Conservation (phyloP, 106 monocot species). For the Dioscorea dumetorum region DNA sequence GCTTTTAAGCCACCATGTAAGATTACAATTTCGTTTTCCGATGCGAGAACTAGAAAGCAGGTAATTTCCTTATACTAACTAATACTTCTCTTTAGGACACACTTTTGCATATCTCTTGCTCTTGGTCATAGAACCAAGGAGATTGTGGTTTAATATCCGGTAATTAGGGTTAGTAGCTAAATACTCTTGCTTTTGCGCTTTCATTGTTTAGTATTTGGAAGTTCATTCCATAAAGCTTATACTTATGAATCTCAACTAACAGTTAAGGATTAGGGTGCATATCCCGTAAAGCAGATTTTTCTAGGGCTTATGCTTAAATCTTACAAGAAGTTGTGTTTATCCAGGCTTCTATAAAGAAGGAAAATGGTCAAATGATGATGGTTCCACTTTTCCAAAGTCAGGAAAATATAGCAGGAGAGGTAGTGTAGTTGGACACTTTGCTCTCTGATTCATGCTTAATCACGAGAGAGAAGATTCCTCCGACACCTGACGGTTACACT, state of each 20-base stretch:
- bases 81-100: background rate
- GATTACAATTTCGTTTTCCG: conserved; percentile 43
- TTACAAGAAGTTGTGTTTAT: background rate
- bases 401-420: conserved; percentile 87
- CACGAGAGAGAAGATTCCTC: background rate
- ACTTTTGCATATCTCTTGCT: background rate
- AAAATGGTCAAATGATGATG: conserved; percentile 70
- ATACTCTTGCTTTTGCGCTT: background rate
- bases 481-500: background rate
- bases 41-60: conserved; percentile 55
- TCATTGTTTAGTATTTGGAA: background rate
- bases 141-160: too few species aligned
- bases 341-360: conserved; percentile 88
- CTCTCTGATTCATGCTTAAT: background rate
- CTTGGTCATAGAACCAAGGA: background rate
- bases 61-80: conserved; percentile 12
- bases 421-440: conserved; percentile 10
- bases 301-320: background rate
- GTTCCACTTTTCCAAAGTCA: conserved; percentile 89
- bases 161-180: background rate
- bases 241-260: background rate
- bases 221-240: background rate
- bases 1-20: conserved; percentile 63
- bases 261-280: too few species aligned
- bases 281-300: background rate